Evolutionary conservation across 2,329 filamentous ascomycete genomes (phyloP).

Genomic region (Metarhizium brunneum): DNA sequence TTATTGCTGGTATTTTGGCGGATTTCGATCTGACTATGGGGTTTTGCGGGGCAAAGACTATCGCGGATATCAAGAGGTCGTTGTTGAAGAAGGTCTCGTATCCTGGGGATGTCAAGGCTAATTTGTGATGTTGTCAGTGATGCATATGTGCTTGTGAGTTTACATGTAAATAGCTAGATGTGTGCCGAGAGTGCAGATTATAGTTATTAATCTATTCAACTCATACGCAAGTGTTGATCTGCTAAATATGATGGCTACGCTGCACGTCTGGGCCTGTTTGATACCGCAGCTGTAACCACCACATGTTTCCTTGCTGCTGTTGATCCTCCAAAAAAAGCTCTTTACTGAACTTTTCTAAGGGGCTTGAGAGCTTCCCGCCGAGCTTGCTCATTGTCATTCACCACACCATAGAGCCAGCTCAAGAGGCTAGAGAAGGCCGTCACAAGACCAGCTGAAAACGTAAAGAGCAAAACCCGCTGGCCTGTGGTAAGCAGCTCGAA

Average conservation of each 20-base stretch:
- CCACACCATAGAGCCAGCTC: conserved; percentile 57
- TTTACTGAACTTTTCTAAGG: conserved; percentile 21
- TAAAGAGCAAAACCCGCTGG: conserved; percentile 62
- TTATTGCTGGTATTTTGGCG: conserved; percentile 30
- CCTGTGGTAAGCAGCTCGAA: conserved; percentile 58
- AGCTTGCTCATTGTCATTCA: conserved; percentile 48
- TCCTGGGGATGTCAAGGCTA: conserved; percentile 23
- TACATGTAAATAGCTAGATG: background rate
- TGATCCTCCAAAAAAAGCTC: background rate
- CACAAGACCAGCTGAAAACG: conserved; percentile 61
- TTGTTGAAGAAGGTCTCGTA: conserved; percentile 24
- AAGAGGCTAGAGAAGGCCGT: conserved; percentile 58
- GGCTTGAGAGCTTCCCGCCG: conserved; percentile 18
- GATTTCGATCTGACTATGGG: conserved; percentile 45
- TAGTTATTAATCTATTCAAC: background rate
- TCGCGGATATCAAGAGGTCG: conserved; percentile 25
- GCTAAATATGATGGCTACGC: background rate
- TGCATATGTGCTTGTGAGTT: background rate
- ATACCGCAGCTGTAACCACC: background rate
- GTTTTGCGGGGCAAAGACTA: conserved; percentile 37
- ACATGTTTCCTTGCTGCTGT: background rate
- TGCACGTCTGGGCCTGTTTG: background rate
- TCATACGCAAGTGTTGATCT: background rate
- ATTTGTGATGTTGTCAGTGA: conserved; percentile 11
- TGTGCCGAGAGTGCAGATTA: background rate